Conservation (phyloP, 805 yeast species). For the Candida cerambycidarum region DNA sequence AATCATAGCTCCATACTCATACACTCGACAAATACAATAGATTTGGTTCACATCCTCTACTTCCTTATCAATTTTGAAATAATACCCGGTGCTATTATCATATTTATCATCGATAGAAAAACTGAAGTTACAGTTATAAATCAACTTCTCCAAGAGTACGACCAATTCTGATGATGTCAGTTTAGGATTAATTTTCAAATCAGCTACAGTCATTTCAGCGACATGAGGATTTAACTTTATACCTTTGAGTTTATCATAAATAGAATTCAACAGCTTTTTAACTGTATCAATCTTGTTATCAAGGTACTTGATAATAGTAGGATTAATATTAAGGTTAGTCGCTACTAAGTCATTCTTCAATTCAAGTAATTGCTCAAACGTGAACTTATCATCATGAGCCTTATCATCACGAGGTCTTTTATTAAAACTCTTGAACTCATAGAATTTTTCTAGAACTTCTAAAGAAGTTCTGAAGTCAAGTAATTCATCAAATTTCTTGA, state of each 20-base stretch:
- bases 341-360: slow-evolving; percentile 21
- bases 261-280: neutral
- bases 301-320: slow-evolving; percentile 8
- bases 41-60: slow-evolving; percentile 14
- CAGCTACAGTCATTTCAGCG: neutral
- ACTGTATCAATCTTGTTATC: slow-evolving; percentile 5
- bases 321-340: slow-evolving; percentile 11
- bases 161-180: slow-evolving; percentile 9
- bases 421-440: slow-evolving; percentile 12
- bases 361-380: slow-evolving; percentile 24
- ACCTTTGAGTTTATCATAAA: neutral
- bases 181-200: slow-evolving; percentile 1
- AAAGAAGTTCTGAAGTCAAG: slow-evolving; percentile 21
- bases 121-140: slow-evolving; percentile 23
- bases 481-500: slow-evolving; percentile 28
- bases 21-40: slow-evolving; percentile 64
- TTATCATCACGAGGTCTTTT: neutral
- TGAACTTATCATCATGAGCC: neutral
- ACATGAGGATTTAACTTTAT: slow-evolving; percentile 7
- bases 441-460: slow-evolving; percentile 14
- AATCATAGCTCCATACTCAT: slow-evolving; percentile 62
- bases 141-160: slow-evolving; percentile 1
- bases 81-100: slow-evolving; percentile 25
- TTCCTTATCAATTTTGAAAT: slow-evolving; percentile 11
- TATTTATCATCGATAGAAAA: slow-evolving; percentile 30